Evolutionary conservation across 352 stramenopile genomes (phyloP), one percentile per base, ranked within the genome.

Genomic region (Globisporangium splendens): DNA sequence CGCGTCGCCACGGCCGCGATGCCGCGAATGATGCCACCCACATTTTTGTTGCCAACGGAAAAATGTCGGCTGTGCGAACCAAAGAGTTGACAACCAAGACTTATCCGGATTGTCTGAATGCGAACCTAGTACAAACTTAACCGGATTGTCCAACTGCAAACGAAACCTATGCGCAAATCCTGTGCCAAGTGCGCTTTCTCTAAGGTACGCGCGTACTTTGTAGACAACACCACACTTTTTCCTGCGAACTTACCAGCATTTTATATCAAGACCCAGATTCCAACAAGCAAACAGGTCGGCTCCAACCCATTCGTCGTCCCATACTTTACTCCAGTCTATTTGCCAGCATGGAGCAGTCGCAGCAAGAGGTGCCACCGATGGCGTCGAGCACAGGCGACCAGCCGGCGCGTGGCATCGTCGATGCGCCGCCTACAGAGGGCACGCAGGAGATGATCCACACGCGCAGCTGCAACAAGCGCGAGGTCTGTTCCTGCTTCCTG

Each of bases 401-500:
- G 56, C 8, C 28, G 28, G 28, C 28, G 28, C 28, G 28, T 35
- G 28, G 53, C 53, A 11, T 44, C 18, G 15, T 52, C 67, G 15
- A 57, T 79, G 58, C 54, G 61, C 17, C 18, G 24, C 52, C 52
- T 31, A 8, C 28, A 12, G 38, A 50, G 22, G 18, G 38, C 11
- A 59, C 52, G 24, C 42, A 59, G 24, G 50, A 50, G 33, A 59
- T 64, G 58, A 64, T 64, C 50, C 81, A 91, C 61, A 89, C 77
- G 52, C 79, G 84, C 6, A 63, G 69, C 56, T 93, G 84, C 63
- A 84, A 91, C 57, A 64, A 70, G 0, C 79, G 82, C 44, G 56
- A 80, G 43, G 24, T 87, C 14, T 93, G 84, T 62, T 88, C 79
- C 12, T 93, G 84, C 42, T 67, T 78, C 47, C 28, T 91, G 61